Percentiles rank a stretch among this genome's conserved stretches.
These are phyloP conservation scores for Xerocomellus amylosporus DNA, from an alignment of 768 basidiomycete species.

Conservation along the genomic window DNA sequence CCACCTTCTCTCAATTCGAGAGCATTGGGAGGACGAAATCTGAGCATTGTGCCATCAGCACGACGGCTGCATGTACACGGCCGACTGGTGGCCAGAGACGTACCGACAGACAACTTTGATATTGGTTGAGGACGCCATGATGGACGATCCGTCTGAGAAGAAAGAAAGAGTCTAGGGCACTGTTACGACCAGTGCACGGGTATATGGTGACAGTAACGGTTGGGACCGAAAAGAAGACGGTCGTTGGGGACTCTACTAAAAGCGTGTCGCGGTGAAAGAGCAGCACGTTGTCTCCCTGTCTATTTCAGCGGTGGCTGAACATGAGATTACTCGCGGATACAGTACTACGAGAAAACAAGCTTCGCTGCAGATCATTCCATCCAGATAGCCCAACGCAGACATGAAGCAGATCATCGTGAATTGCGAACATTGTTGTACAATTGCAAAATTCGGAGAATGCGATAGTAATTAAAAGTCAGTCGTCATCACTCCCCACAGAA, in stretches of 20 bases:
- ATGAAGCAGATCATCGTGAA: background rate
- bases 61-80: background rate
- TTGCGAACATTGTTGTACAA: slow-evolving; percentile 23
- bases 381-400: slow-evolving; percentile 3
- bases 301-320: slow-evolving; percentile 33
- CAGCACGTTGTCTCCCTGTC: slow-evolving; percentile 10
- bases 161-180: slow-evolving; percentile 13
- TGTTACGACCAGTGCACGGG: slow-evolving; percentile 15
- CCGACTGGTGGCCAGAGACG: slow-evolving; percentile 32
- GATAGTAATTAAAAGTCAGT: slow-evolving; percentile 13
- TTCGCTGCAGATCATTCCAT: slow-evolving; percentile 7
- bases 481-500: slow-evolving; percentile 49
- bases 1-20: slow-evolving; percentile 87
- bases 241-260: slow-evolving; percentile 2
- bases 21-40: slow-evolving; percentile 94
- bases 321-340: background rate
- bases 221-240: slow-evolving; percentile 3
- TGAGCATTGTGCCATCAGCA: slow-evolving; percentile 30
- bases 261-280: slow-evolving; percentile 22
- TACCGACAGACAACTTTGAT: slow-evolving; percentile 99
- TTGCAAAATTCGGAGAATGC: slow-evolving; percentile 4
- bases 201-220: slow-evolving; percentile 8
- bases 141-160: slow-evolving; percentile 32
- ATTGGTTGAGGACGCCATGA: slow-evolving; percentile 76
- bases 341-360: background rate